Base-by-base conservation (phyloP, 2,329 filamentous ascomycete species). In the Cryphonectria carpinicola region DNA sequence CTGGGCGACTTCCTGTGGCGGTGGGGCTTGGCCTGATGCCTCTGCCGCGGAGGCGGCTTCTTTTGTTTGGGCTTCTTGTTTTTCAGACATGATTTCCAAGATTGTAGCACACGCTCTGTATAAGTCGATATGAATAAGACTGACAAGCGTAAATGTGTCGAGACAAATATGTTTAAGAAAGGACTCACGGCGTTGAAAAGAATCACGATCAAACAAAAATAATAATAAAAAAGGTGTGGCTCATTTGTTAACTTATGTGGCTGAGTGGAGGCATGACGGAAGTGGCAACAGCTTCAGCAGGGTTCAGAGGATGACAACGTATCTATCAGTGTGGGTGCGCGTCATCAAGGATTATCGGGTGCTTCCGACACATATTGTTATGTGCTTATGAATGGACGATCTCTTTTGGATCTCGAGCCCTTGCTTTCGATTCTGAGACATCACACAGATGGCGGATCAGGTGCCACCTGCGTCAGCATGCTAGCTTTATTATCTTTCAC, bases 261-360 rank as follows among this genome's bases (percentile, higher is more conserved):
- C 66, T 71, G 28, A 52, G 66, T 69, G 70, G 66, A 56, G 66
- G 13, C 54, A 71, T 71, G 70, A 71, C 70, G 70, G 49, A 68
- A 56, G 66, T 69, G 70, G 70, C 66, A 25, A 64, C 39, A 32
- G 14, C 28, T 32, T 56, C 52, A 56, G 52, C 52, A 56, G 52
- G 52, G 14, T 17, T 56, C 11, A 14, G 25, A 61, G 56, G 32
- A 14, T 32, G 37, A 11, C 10, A 39, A 2, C 37, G 37, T 13
- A 39, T 60, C 28, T 28, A 25, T 22, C 56, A 60, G 28, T 13
- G 35, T 19, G 7, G 58, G 10, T 61, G 58, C 32, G 14, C 28
- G 54, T 32, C 28, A 56, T 56, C 52, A 35, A 14, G 54, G 54
- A 58, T 58, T 6, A 19, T 61, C 58, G 58, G 58, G 32, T 37